Base-by-base conservation (phyloP, 2,329 filamentous ascomycete species). In the Fusarium ambrosium region DNA sequence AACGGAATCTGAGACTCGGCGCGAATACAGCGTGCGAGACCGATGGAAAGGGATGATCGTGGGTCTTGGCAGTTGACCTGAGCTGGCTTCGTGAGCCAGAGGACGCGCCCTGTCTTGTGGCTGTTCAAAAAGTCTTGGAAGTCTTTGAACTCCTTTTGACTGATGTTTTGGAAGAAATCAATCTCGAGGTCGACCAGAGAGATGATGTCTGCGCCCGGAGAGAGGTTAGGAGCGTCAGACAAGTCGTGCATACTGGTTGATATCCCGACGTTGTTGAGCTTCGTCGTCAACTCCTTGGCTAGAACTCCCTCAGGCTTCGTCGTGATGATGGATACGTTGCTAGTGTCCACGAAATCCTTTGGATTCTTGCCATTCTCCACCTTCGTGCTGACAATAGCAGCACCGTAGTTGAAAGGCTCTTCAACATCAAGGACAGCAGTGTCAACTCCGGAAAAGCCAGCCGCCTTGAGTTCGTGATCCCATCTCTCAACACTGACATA, bases 391-490 rank as follows among this genome's bases (percentile, higher is more conserved):
- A 56, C 53, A 36, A 56, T 16, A 18, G 53, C 53, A 36, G 53
- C 53, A 18, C 53, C 29, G 8, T 56, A 56, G 53, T 36, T 34
- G 32, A 34, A 34, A 16, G 53, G 53, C 13, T 56, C 53, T 7
- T 56, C 51, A 59, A 45, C 39, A 58, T 68, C 27, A 32, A 64
- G 65, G 11, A 58, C 41, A 53, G 32, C 36, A 29, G 37, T 67
- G 60, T 63, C 66, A 18, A 62, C 32, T 24, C 64, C 66, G 22
- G 48, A 36, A 32, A 78, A 83, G 0, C 80, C 79, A 7, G 78
- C 73, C 0, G 51, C 55, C 11, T 74, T 77, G 6, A 84, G 70
- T 18, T 81, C 76, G 1, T 22, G 13, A 4, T 81, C 70, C 82
- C 81, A 83, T 10, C 69, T 36, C 4, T 75, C 67, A 1, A 66